Evolutionary conservation across 768 basidiomycete species (phyloP).

Genomic region (Suillus tomentosus): DNA sequence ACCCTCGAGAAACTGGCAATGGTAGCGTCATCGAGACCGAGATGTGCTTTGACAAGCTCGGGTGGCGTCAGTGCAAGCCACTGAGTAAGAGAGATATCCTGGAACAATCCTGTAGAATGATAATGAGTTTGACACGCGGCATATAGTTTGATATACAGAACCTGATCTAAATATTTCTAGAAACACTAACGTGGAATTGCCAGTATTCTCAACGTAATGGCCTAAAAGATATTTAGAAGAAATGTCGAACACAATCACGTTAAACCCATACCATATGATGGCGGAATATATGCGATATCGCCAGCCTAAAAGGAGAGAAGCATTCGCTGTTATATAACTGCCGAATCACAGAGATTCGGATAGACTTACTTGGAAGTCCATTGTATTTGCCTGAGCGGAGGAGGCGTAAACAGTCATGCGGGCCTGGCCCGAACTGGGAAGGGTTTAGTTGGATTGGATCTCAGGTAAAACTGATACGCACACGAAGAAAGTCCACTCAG

Average conservation of each 20-base stretch:
- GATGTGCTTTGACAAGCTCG: constrained; percentile 60
- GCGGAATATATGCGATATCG: constrained; percentile 29
- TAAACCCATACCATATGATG: constrained; percentile 24
- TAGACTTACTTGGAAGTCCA: constrained; percentile 44
- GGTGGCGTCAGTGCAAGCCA: constrained; percentile 67
- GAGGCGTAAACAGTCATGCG: constrained; percentile 48
- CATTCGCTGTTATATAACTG: background rate
- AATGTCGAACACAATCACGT: background rate
- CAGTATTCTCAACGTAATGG: constrained; percentile 70
- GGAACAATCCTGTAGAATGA: constrained; percentile 42
- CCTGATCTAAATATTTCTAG: constrained; percentile 65
- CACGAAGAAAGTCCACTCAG: constrained; percentile 50
- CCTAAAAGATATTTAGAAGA: constrained; percentile 34
- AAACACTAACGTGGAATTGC: constrained; percentile 56
- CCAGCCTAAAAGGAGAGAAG: constrained; percentile 29
- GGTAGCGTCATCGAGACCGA: constrained; percentile 53
- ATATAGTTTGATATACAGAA: constrained; percentile 24
- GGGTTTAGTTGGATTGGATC: background rate
- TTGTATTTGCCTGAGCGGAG: constrained; percentile 41
- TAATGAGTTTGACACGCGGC: background rate
- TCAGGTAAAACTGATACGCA: constrained; percentile 18
- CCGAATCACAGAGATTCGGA: background rate
- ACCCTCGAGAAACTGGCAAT: constrained; percentile 51
- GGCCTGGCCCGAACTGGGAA: constrained; percentile 38
- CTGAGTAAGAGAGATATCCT: constrained; percentile 59